These are phyloP conservation scores for Penicillium macrosclerotiorum DNA, from an alignment of 495 filamentous ascomycete genomes.

Conservation along the genomic window DNA sequence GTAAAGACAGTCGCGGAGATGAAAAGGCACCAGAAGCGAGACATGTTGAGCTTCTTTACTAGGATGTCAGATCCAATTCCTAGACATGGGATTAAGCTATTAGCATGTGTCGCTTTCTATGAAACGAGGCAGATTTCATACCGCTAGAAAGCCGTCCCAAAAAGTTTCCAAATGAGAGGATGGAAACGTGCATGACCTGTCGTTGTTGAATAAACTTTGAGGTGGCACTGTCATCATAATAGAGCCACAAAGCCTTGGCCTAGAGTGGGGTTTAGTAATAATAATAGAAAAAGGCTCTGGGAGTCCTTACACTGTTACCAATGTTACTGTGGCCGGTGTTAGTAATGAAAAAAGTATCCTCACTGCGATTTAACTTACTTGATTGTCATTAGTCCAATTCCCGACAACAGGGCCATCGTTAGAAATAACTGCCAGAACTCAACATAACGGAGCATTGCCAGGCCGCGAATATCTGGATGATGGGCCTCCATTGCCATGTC, in stretches of 20 bases:
- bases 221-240: conserved; percentile 72
- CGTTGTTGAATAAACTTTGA: conserved; percentile 74
- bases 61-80: conserved; percentile 86
- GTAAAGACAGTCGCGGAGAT: conserved; percentile 75
- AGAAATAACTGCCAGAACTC: conserved; percentile 91
- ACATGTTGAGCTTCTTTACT: conserved; percentile 72
- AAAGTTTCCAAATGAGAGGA: conserved; percentile 84
- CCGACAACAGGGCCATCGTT: conserved; percentile 83
- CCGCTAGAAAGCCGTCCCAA: conserved; percentile 61
- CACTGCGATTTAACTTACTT: conserved; percentile 63
- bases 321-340: conserved; percentile 61
- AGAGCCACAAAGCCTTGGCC: conserved; percentile 70
- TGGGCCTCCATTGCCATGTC: conserved; percentile 51
- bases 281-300: not conserved
- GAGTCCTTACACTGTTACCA: conserved; percentile 66
- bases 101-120: not conserved
- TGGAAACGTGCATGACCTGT: conserved; percentile 91
- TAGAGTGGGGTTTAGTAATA: not conserved
- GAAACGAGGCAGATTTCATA: not conserved
- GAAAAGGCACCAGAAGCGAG: conserved; percentile 86
- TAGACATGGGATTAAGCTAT: conserved; percentile 28
- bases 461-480: conserved; percentile 86
- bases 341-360: conserved; percentile 21
- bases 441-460: conserved; percentile 66
- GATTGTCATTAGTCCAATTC: conserved; percentile 97